Base-by-base conservation (phyloP, 2,329 filamentous ascomycete species). In the Xylariaceae sp. region DNA sequence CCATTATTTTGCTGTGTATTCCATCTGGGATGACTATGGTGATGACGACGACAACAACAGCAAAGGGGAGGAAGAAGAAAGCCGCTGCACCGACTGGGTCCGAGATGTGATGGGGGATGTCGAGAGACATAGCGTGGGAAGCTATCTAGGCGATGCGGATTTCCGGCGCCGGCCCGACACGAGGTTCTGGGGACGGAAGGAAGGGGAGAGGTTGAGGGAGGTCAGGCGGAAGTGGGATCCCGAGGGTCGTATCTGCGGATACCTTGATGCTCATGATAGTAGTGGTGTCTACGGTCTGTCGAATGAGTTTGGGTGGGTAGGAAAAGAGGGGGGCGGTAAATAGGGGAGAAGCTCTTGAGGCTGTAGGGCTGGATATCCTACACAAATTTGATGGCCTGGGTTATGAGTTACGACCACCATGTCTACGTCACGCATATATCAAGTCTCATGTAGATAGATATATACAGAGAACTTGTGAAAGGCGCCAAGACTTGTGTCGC, bases 141-240 rank as follows among this genome's bases (percentile, higher is more conserved):
- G 68, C n/a, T 76, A 76, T 46, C 55, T 76, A 2, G 74, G 73
- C 7, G 73, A 77, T 46, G 60, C 69, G 0, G 73, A 77, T 50
- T 76, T 76, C 43, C 68, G 69, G 50, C 52, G 59, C 8, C 59
- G 71, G n/a, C n/a, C n/a, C 5, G 55, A 54, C 43, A 67, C 68
- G 0, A 64, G 56, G 44, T 76, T 69, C 51, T 77, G 73, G 73
- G 56, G 57, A 3, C 59, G 64, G 4, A 59, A 65, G 33, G 57
- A 67, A 26, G 68, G 59, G 2, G 49, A 48, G 35, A 63, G 52
- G 38, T 39, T 76, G 37, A 68, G 64, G 62, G 56, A 61, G 13
- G 51, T 75, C 17, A 54, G 68, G 40, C 53, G 49, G 45, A 61
- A 59, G 43, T 69, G 67, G 63, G 68, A 73, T 54, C 64, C 66